Base-by-base conservation (phyloP, 1,284 basidiomycete genomes). In the Cystobasidiaceae sp. region DNA sequence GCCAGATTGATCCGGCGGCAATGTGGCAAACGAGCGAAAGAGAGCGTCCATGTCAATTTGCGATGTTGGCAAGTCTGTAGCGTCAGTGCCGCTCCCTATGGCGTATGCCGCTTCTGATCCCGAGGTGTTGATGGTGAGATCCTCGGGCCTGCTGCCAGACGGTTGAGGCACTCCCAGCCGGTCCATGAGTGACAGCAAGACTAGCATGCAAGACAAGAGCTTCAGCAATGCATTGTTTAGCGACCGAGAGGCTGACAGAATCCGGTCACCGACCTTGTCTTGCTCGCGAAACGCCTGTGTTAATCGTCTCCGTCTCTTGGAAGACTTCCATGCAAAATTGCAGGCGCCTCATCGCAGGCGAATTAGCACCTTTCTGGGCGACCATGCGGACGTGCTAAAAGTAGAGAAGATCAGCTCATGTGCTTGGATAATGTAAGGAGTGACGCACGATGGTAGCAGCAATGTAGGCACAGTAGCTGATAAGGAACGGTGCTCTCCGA, bases 391-490 rank as follows among this genome's bases (percentile, higher is more conserved):
- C 73, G 54, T 48, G 45, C 45, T 48, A 19, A 11, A 19, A 48
- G 45, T 8, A 8, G 25, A 48, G 45, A 25, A n/a, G 11, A 11
- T 39, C 37, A 39, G 37, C n/a, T 39, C 11, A 11, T 11, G 11
- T 11, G 11, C 11, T 11, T 39, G 11, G 37, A 39, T 39, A 39
- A 39, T 11, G 37, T 11, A 39, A 48, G 11, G 25, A 8, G 45
- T 23, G 21, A 48, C 45, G 11, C 21, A 74, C 72, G 17, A 75
- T 74, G 2, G 74, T 74, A 3, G 73, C 71, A 3, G 74, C 74
- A 19, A 74, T 73, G 44, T 71, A 75, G 27, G 73, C 74, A n/a
- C 69, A 70, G 56, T 75, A 75, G 23, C 71, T 71, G 57, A 74
- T 74, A 28, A 75, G 70, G 44, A 74, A 74, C 8, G 73, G 74